Conservation (phyloP, 2,329 filamentous ascomycete species). For the Curvularia lunata region DNA sequence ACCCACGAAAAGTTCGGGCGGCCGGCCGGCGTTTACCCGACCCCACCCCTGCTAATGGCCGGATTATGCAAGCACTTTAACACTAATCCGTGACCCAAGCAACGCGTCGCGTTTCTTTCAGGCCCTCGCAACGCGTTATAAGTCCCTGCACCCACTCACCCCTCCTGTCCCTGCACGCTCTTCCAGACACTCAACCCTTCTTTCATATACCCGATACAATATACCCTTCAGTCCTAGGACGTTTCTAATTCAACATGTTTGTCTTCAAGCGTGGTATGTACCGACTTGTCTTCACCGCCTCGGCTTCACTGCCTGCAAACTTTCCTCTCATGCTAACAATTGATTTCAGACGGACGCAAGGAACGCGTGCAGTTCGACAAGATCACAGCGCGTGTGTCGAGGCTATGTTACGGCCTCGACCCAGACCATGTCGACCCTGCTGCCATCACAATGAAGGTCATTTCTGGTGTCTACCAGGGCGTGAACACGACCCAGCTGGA, state of each 20-base stretch:
- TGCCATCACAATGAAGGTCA: conserved; percentile 98
- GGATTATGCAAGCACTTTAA: conserved; percentile 34
- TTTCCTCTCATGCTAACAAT: conserved; percentile 34
- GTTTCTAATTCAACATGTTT: conserved; percentile 47
- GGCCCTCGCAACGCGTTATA: conserved; percentile 35
- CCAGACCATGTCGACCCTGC: conserved; percentile 95
- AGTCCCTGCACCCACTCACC: conserved; percentile 25
- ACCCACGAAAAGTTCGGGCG: conserved; percentile 34
- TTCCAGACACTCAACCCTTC: conserved; percentile 28
- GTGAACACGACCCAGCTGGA: conserved; percentile 96
- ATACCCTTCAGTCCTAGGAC: conserved; percentile 25
- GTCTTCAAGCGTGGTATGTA: conserved; percentile 53
- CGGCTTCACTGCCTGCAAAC: conserved; percentile 23
- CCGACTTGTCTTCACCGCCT: conserved; percentile 15
- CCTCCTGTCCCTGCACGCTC: conserved; percentile 30
- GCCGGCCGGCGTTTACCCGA: conserved; percentile 30
- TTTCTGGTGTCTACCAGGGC: conserved; percentile 98
- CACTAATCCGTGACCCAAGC: conserved; percentile 24
- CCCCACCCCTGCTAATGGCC: conserved; percentile 12
- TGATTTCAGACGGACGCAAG: conserved; percentile 85
- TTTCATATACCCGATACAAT: conserved; percentile 36
- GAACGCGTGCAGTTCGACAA: conserved; percentile 99
- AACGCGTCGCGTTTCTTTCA: conserved; percentile 25
- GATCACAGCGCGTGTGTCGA: conserved; percentile 97
- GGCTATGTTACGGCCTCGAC: conserved; percentile 96